These are phyloP conservation scores for Pezicula neosporulosa DNA, from an alignment of 2,329 filamentous ascomycete species.

Conservation along the genomic window DNA sequence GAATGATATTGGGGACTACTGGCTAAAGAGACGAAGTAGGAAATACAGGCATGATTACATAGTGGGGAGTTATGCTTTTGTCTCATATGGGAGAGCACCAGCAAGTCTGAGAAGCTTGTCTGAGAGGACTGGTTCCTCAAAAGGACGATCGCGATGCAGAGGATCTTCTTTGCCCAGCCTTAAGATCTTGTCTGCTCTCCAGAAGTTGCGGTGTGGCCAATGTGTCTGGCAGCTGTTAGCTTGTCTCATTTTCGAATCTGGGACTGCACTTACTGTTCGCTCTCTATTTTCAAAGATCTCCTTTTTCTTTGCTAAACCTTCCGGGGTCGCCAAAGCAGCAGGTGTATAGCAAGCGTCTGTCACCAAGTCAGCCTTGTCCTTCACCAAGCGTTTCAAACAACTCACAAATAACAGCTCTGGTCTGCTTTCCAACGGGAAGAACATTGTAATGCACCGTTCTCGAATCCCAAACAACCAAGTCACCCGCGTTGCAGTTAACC, in stretches of 20 bases:
- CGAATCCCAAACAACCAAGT: slow-evolving; percentile 42
- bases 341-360: slow-evolving; percentile 11
- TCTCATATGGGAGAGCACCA: slow-evolving; percentile 9
- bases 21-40: neutral
- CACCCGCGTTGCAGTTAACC: slow-evolving; percentile 36
- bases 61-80: neutral
- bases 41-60: neutral
- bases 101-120: slow-evolving; percentile 10
- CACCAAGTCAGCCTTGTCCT: neutral
- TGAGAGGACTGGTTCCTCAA: slow-evolving; percentile 9
- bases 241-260: neutral
- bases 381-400: neutral
- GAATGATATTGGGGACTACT: no score
- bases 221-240: slow-evolving; percentile 4
- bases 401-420: slow-evolving; percentile 10
- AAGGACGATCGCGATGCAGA: slow-evolving; percentile 9
- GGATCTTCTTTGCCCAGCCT: slow-evolving; percentile 13
- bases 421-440: slow-evolving; percentile 31
- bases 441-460: slow-evolving; percentile 42
- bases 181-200: slow-evolving; percentile 8
- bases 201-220: slow-evolving; percentile 14
- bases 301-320: slow-evolving; percentile 5
- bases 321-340: neutral
- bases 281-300: slow-evolving; percentile 5
- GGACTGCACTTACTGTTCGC: neutral